Base-by-base conservation (phyloP, 345 rosid species). In the Reutealis trisperma region DNA sequence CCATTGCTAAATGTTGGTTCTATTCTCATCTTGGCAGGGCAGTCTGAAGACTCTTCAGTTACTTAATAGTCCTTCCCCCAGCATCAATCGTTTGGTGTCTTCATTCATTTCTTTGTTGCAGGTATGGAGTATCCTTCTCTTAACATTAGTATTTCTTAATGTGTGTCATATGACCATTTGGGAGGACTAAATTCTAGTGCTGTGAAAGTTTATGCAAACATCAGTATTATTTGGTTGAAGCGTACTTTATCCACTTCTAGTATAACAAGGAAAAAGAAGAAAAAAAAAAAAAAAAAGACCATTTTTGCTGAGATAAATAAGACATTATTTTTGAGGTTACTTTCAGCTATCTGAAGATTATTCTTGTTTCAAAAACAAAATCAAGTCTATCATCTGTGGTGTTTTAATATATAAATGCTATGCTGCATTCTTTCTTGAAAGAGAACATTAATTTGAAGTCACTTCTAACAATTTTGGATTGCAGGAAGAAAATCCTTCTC, bases 401-500 rank as follows among this genome's bases (percentile, higher is more conserved):
- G 27, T 71, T 15, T 41, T 63, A 30, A 45, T 70, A 45, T 70
- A 42, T 14, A 21, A 10, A 15, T 49, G 44, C 15, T 25, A 8
- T 37, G 25, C 45, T 32, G 14, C 24, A 13, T 10, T 57, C 37
- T 45, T 72, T 24, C 21, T 63, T 11, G 45, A 2, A 75, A 65
- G 47, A 30, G 32, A 75, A 73, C 42, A 32, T 70, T 25, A 22
- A 55, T 61, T 54, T 2, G 72, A 52, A 45, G 45, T 21, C 49
- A 55, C 57, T 76, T 58, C 70, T 67, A 44, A 77, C 66, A 6
- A 6, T 18, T 62, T 41, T 73, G 42, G 54, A 72, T 87, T 81
- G 72, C 90, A 96, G 99, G 87, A 89, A 85, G 99, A 96, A 81
- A 90, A 93, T 79, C 92, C 95, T 76, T 90, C 98, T 67, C 89